These are phyloP conservation scores for Zygosaccharomyces sapae DNA, from an alignment of 1,139 yeast genomes.

Conservation along the genomic window DNA sequence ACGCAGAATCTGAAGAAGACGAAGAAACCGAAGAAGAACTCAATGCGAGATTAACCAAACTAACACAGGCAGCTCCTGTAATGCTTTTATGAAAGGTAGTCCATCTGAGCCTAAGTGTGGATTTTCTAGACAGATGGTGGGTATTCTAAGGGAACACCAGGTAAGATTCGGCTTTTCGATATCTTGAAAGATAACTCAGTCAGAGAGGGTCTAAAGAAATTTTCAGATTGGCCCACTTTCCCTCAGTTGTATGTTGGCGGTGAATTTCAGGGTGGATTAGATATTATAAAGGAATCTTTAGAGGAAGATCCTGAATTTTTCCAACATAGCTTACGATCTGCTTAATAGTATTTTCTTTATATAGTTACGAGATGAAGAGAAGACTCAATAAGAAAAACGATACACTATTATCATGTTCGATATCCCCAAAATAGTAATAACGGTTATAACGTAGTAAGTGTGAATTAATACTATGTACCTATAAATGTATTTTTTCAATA, in stretches of 20 bases:
- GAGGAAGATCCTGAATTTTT: constrained; percentile 89
- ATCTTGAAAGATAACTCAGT: constrained; percentile 89
- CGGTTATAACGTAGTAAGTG: not conserved
- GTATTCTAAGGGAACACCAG: constrained; percentile 85
- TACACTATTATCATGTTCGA: not conserved
- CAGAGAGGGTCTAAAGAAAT: constrained; percentile 84
- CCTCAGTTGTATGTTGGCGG: constrained; percentile 93
- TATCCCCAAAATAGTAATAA: not conserved
- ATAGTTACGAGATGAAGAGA: no score
- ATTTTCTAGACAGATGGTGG: constrained; percentile 90
- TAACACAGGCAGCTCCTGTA: constrained; percentile 91
- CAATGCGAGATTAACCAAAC: constrained; percentile 69
- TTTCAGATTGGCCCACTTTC: constrained; percentile 97
- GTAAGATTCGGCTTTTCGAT: constrained; percentile 95
- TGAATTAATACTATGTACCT: constrained; percentile 1
- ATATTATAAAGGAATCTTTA: constrained; percentile 82
- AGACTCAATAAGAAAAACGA: no score
- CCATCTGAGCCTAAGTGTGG: constrained; percentile 98
- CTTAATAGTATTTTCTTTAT: constrained; percentile 2
- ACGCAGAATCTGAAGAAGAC: constrained; percentile 38
- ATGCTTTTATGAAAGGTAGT: constrained; percentile 99
- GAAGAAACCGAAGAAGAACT: constrained; percentile 82
- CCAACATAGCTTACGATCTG: constrained; percentile 48
- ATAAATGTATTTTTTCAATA: no score
- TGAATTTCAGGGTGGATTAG: constrained; percentile 95